Evolutionary conservation across 441 rosid genomes (phyloP).

Genomic region (Kokia cookei): DNA sequence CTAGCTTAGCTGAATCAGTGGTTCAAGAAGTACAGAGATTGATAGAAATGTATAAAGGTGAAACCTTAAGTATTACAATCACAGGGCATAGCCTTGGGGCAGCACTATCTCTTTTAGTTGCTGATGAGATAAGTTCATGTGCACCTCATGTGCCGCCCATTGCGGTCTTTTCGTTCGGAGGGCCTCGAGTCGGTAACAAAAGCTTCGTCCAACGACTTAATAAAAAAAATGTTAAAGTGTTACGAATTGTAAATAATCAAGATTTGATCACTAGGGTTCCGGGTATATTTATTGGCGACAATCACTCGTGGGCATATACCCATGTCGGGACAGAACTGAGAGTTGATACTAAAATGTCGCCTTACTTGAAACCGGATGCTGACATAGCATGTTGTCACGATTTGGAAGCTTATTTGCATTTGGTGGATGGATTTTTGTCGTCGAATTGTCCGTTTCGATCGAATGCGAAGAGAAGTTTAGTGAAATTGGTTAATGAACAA

Average conservation of each 20-base stretch:
- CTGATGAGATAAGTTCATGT: slow-evolving; percentile 37
- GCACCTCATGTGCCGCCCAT: slow-evolving; percentile 31
- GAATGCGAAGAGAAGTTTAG: slow-evolving; percentile 84
- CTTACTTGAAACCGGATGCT: slow-evolving; percentile 61
- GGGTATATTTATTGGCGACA: slow-evolving; percentile 26
- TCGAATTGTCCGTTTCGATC: slow-evolving; percentile 79
- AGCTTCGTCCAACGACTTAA: slow-evolving; percentile 41
- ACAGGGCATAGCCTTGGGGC: slow-evolving; percentile 76
- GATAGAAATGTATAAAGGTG: slow-evolving; percentile 42
- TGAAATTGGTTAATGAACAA: slow-evolving; percentile 65
- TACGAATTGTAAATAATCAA: slow-evolving; percentile 58
- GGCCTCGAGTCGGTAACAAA: slow-evolving; percentile 59
- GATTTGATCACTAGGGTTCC: slow-evolving; percentile 63
- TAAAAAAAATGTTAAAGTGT: slow-evolving; percentile 42
- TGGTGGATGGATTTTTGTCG: slow-evolving; percentile 79
- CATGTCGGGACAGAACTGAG: slow-evolving; percentile 64
- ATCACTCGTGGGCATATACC: slow-evolving; percentile 55
- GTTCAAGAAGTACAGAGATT: slow-evolving; percentile 37
- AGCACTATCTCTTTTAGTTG: slow-evolving; percentile 53
- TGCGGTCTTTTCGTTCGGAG: slow-evolving; percentile 63
- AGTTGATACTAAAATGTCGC: slow-evolving; percentile 74
- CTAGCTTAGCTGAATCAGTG: slow-evolving; percentile 50
- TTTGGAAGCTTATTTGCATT: slow-evolving; percentile 59
- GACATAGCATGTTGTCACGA: slow-evolving; percentile 72
- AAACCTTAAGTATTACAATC: slow-evolving; percentile 57